A percentile compares a stretch with the other conserved stretches of the same genome.
These are phyloP conservation scores for Chlorella vulgaris DNA, from an alignment of 139 green algal genomes.

Conservation along the genomic window DNA sequence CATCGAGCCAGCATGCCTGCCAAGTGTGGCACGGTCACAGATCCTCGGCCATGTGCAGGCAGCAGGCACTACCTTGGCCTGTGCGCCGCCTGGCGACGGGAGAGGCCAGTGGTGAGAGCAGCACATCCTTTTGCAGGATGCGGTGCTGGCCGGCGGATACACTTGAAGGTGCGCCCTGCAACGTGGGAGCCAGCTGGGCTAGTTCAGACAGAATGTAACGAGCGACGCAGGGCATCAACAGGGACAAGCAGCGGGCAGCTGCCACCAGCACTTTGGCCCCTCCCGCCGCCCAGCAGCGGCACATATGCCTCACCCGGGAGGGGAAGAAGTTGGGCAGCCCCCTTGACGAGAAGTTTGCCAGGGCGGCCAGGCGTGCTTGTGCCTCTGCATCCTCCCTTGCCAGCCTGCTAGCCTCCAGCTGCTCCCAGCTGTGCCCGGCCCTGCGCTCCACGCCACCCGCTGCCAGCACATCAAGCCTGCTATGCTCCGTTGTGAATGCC, in stretches of 20 bases:
- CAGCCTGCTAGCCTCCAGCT: constrained; percentile 24
- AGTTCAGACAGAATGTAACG: neutral
- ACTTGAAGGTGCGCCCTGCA: constrained; percentile 3
- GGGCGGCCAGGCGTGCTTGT: neutral
- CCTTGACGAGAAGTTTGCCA: neutral
- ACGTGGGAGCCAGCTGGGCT: neutral
- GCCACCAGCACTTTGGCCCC: too few relatives aligned
- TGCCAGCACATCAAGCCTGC: constrained; percentile 16
- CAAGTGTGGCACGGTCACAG: too few relatives aligned
- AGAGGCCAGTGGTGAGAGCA: constrained; percentile 17
- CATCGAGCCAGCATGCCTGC: too few relatives aligned
- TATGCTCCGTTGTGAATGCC: neutral
- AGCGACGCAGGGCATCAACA: too few relatives aligned
- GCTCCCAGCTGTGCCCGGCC: constrained; percentile 31
- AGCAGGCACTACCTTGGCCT: neutral
- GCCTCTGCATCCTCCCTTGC: constrained; percentile 32
- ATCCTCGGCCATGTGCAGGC: neutral
- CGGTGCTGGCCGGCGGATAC: neutral
- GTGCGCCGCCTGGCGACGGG: neutral
- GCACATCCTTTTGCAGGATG: constrained; percentile 7
- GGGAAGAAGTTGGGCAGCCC: constrained; percentile 40
- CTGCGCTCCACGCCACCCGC: constrained; percentile 26
- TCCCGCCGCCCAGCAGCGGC: too few relatives aligned
- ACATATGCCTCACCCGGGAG: constrained; percentile 40
- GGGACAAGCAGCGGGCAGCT: too few relatives aligned